phyloP scores from a whole-genome alignment of 306 rosid genomes.

The Hippophae rhamnoides region DNA sequence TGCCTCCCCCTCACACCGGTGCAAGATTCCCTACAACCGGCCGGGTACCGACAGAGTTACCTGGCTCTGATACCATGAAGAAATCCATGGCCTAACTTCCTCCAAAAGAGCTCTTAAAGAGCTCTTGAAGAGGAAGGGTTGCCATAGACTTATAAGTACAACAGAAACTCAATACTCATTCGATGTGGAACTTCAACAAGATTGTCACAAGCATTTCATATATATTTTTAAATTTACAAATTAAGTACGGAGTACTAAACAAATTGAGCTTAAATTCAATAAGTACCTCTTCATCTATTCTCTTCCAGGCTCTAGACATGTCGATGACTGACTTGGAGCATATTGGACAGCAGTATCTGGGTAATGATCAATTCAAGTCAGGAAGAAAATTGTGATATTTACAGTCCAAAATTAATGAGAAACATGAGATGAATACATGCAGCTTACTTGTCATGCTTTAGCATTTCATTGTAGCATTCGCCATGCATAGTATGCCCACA shows the following conservation, averaged over 20 bases:
- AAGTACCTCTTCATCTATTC: conserved; percentile 86
- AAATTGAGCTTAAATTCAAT: not conserved
- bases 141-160: no score
- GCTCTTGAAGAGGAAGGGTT: no score
- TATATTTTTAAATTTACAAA: not conserved
- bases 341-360: conserved; percentile 82
- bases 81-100: no score
- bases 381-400: not conserved
- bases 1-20: no score
- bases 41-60: no score
- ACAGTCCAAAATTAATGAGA: not conserved
- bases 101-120: no score
- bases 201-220: no score
- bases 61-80: no score
- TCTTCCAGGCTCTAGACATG: conserved; percentile 84
- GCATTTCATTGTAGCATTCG: conserved; percentile 76
- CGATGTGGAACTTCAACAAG: no score
- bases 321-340: conserved; percentile 78
- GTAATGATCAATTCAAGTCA: conserved; percentile 19
- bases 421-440: not conserved
- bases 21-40: no score
- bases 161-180: no score
- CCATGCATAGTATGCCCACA: conserved; percentile 95
- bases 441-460: conserved; percentile 64
- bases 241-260: not conserved